phyloP scores from a whole-genome alignment of 2,329 filamentous ascomycete genomes.

The Graphilbum ipis-grandicollis region DNA sequence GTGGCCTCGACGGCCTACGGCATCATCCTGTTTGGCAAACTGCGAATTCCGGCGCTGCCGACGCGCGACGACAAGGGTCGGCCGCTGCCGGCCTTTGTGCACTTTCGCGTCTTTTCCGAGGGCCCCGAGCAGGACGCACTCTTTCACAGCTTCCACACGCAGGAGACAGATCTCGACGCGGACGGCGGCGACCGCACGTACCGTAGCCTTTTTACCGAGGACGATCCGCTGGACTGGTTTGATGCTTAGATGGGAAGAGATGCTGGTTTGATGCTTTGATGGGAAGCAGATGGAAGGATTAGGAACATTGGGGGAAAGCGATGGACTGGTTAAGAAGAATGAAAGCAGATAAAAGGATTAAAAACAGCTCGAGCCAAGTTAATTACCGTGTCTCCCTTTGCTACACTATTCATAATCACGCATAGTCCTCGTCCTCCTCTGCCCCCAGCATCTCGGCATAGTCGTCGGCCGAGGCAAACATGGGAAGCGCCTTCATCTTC shows the following conservation, averaged over 20 bases:
- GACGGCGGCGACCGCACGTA: conserved; percentile 21
- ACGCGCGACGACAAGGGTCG: conserved; percentile 8
- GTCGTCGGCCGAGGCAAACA: conserved; percentile 84
- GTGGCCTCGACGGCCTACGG: conserved; percentile 29
- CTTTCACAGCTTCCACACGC: conserved; percentile 29
- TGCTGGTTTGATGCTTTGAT: too few relatives aligned
- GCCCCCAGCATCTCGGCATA: conserved; percentile 71
- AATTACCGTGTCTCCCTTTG: too few relatives aligned
- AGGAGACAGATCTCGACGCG: conserved; percentile 18
- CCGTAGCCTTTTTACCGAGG: conserved; percentile 26
- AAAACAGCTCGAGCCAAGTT: too few relatives aligned
- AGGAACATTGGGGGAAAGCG: too few relatives aligned
- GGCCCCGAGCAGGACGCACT: conserved; percentile 21
- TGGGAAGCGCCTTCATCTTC: conserved; percentile 77
- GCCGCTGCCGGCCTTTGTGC: conserved; percentile 20
- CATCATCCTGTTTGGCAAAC: conserved; percentile 29
- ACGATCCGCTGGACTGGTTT: conserved; percentile 36
- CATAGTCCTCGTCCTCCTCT: conserved; percentile 40
- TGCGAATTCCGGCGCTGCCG: conserved; percentile 24
- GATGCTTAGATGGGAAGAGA: conserved; percentile 19
- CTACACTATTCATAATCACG: too few relatives aligned
- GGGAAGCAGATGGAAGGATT: too few relatives aligned
- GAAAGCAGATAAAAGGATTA: too few relatives aligned
- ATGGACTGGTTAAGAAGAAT: too few relatives aligned
- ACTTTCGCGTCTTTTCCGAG: conserved; percentile 28